Evolutionary conservation across 352 stramenopile genomes (phyloP).

Genomic region (Globisporangium cederbergense): DNA sequence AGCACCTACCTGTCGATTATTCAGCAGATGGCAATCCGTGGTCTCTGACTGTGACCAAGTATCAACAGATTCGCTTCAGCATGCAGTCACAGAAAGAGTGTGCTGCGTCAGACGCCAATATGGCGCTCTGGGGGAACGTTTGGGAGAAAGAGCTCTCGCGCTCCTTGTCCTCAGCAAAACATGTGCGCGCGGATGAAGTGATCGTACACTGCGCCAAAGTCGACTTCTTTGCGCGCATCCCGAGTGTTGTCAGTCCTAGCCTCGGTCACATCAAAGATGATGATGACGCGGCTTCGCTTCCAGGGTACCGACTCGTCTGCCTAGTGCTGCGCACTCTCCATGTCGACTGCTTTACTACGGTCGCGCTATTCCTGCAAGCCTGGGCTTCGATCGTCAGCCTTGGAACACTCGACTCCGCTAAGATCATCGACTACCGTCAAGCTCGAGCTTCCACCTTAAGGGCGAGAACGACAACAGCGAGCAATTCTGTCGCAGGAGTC

Average conservation of each 20-base stretch:
- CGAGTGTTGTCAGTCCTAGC: neutral
- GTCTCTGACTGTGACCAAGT: neutral
- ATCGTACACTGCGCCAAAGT: conserved; percentile 34
- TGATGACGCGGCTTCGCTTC: neutral
- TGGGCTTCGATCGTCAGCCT: neutral
- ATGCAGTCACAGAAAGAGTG: neutral
- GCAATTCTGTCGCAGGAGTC: conserved; percentile 4
- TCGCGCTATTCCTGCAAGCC: conserved; percentile 9
- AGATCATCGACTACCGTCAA: neutral
- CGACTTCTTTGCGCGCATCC: conserved; percentile 23
- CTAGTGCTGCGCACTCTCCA: conserved; percentile 4
- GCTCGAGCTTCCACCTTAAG: neutral
- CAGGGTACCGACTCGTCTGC: conserved; percentile 23
- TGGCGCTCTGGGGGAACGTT: conserved; percentile 28
- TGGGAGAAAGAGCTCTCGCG: conserved; percentile 31
- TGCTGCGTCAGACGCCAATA: neutral
- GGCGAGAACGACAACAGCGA: neutral
- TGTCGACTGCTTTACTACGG: neutral
- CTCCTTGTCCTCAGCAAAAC: conserved; percentile 5
- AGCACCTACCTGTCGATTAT: neutral
- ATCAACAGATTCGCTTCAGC: conserved; percentile 11
- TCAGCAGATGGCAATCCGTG: neutral
- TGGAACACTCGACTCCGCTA: neutral
- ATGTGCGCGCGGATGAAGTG: conserved; percentile 20
- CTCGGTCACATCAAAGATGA: neutral